These are phyloP conservation scores for Verticillium klebahnii DNA, from an alignment of 2,329 filamentous ascomycete genomes.

Conservation along the genomic window DNA sequence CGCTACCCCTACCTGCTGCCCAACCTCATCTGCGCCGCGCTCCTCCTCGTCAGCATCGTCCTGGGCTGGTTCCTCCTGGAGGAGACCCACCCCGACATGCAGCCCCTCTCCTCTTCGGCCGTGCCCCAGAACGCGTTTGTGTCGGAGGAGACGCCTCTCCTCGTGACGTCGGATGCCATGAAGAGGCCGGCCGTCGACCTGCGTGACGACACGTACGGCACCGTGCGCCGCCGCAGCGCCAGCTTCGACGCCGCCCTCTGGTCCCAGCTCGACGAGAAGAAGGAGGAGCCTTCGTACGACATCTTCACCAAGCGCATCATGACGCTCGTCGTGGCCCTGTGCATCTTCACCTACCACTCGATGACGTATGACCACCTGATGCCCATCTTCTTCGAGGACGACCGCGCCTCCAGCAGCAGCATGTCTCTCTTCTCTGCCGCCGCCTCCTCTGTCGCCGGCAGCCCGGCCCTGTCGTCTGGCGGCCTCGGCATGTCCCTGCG, in stretches of 20 bases:
- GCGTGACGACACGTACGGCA: constrained; percentile 75
- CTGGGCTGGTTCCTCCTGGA: constrained; percentile 77
- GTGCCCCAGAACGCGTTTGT: constrained; percentile 38
- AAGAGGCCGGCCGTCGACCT: constrained; percentile 70
- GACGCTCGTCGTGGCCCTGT: constrained; percentile 74
- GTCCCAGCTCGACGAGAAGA: constrained; percentile 24
- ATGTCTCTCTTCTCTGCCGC: constrained; percentile 26
- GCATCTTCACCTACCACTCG: constrained; percentile 89
- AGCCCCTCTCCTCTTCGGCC: constrained; percentile 26
- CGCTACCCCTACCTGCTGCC: constrained; percentile 83
- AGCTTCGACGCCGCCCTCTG: constrained; percentile 39
- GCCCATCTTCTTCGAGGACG: constrained; percentile 89
- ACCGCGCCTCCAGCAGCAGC: constrained; percentile 36
- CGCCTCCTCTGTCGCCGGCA: constrained; percentile 27
- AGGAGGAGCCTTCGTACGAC: constrained; percentile 25
- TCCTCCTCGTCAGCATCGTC: constrained; percentile 75
- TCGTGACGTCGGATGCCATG: constrained; percentile 69
- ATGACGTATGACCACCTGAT: constrained; percentile 93
- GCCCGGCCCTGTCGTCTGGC: constrained; percentile 51
- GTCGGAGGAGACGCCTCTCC: constrained; percentile 67
- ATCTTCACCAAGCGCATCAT: constrained; percentile 60
- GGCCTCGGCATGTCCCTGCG: constrained; percentile 60
- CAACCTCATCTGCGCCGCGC: constrained; percentile 74
- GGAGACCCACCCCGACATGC: constrained; percentile 69
- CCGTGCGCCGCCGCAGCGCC: constrained; percentile 47